Evolutionary conservation across 1,139 yeast genomes (phyloP), one percentile per base, ranked within the genome.

Genomic region (Pneumocystis wakefieldiae): DNA sequence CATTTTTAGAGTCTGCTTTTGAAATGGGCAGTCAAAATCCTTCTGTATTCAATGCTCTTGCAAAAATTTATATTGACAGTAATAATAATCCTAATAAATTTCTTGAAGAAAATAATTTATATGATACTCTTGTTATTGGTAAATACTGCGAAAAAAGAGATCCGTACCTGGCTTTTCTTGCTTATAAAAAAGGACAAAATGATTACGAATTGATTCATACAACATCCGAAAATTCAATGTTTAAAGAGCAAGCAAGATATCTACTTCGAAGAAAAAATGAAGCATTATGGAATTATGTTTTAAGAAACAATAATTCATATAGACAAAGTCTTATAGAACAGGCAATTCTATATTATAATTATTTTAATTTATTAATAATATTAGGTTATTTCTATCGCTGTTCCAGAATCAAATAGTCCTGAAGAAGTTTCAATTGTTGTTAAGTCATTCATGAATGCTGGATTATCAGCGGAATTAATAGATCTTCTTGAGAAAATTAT

Each of bases 61-160:
- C 98, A 62, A 92, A 94, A 79, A 94, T 94, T 70, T 92, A 94
- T 79, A 92, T 92, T 72, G 99, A 92, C 75, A 87, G 96, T 66
- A 92, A 92, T 80, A 94, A 92, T 77, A 86, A 91, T 69, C 98
- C 99, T 59, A 98, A 92, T 74, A 90, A 90, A 76, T 94, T 94
- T 79, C 81, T 92, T 78, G 86, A 85, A 74, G 98, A 92, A 75
- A 94, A 92, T 74, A 80, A 84, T 70, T 80, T 82, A 72, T 92
- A 94, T 77, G 95, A 92, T 76, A 87, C 98, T 35, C 79, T 88
- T 70, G 87, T 87, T 70, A 97, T 92, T 70, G 99, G 98, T 80
- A 90, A 85, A 74, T 92, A 92, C 80, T 94, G 99, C 81, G 99
- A 94, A 76, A 92, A 89, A 83, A 86, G 98, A 76, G 99, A 92